Conservation (phyloP, 371 early-diverging fungal species). For the Batkoa obscura region DNA sequence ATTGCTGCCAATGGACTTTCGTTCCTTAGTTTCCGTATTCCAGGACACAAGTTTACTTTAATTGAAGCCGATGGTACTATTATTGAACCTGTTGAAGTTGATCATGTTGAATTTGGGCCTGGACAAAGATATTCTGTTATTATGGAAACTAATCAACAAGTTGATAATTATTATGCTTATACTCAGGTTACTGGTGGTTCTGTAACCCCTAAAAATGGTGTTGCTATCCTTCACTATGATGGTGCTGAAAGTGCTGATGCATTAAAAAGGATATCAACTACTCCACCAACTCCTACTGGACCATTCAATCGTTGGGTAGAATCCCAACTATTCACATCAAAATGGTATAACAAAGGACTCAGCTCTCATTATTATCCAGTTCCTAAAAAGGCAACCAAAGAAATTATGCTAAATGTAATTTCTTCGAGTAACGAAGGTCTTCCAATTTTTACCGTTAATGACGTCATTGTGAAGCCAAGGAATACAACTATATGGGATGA, state of each 20-base stretch:
- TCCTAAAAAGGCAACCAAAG: too few species aligned
- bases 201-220: constrained; percentile 9
- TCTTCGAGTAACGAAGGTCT: too few species aligned
- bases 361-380: too few species aligned
- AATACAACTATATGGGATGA: too few species aligned
- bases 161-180: constrained; percentile 15
- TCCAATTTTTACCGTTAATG: background rate
- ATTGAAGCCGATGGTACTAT: constrained; percentile 21
- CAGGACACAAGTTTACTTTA: constrained; percentile 15
- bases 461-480: too few species aligned
- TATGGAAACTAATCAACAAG: constrained; percentile 14
- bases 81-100: constrained; percentile 12
- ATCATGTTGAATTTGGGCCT: constrained; percentile 14
- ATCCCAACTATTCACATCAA: background rate
- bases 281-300: background rate
- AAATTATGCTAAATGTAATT: too few species aligned
- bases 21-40: constrained; percentile 14
- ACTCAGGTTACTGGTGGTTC: constrained; percentile 10
- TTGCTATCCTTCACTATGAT: constrained; percentile 14
- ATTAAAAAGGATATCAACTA: too few species aligned
- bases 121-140: constrained; percentile 20
- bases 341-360: background rate
- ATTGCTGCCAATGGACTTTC: background rate
- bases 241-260: too few species aligned
- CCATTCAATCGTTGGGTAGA: background rate